Evolutionary conservation across 495 filamentous ascomycete genomes (phyloP).

Genomic region (Penicillium diatomitis): DNA sequence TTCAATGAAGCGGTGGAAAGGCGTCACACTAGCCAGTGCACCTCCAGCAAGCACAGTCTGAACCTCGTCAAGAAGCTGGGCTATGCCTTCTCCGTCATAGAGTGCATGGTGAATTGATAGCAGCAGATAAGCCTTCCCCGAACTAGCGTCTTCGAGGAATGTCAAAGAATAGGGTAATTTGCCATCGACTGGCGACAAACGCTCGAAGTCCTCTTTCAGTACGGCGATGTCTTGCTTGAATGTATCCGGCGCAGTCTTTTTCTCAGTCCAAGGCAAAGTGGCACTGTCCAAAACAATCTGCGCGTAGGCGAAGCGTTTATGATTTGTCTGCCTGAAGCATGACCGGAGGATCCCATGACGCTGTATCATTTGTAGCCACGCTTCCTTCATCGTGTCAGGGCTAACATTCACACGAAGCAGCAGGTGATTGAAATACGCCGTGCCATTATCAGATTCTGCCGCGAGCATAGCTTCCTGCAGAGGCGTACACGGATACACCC

Average conservation of each 20-base stretch:
- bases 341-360: slow-evolving; percentile 59
- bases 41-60: slow-evolving; percentile 40
- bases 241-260: slow-evolving; percentile 7
- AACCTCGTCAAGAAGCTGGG: slow-evolving; percentile 54
- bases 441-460: slow-evolving; percentile 27
- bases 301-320: slow-evolving; percentile 40
- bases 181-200: slow-evolving; percentile 11
- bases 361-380: slow-evolving; percentile 41
- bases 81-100: slow-evolving; percentile 69
- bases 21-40: slow-evolving; percentile 24
- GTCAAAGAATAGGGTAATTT: slow-evolving; percentile 23
- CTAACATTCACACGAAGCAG: slow-evolving; percentile 38
- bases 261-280: slow-evolving; percentile 13
- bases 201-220: slow-evolving; percentile 17
- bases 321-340: slow-evolving; percentile 47
- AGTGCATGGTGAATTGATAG: slow-evolving; percentile 73
- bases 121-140: slow-evolving; percentile 23
- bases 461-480: slow-evolving; percentile 76
- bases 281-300: slow-evolving; percentile 44
- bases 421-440: slow-evolving; percentile 48
- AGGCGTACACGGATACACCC: slow-evolving; percentile 68
- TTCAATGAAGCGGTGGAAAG: slow-evolving; percentile 34
- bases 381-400: slow-evolving; percentile 24
- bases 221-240: slow-evolving; percentile 11
- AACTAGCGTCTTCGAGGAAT: slow-evolving; percentile 6